Percentiles rank a stretch among this genome's conserved stretches.
Conservation (phyloP, 768 basidiomycete genomes). For the Podaxis sp. region DNA sequence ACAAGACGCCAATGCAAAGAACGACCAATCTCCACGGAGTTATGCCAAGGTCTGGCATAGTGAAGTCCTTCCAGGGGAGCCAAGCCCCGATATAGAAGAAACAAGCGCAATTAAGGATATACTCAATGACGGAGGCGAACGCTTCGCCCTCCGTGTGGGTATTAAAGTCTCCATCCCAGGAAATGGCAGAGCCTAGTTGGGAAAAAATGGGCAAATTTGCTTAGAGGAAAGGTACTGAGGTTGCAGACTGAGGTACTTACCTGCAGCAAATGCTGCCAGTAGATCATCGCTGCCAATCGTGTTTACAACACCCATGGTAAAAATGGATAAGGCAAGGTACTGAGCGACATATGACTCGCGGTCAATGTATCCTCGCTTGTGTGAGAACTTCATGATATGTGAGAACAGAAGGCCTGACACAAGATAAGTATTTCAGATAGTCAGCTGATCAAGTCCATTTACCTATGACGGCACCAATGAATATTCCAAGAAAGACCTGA, state of each 20-base stretch:
- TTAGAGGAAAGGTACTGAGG: neutral
- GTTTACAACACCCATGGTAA: conserved; percentile 71
- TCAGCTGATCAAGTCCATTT: conserved; percentile 19
- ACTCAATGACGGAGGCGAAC: conserved; percentile 89
- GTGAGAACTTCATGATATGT: conserved; percentile 60
- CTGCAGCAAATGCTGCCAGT: conserved; percentile 81
- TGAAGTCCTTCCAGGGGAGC: conserved; percentile 66
- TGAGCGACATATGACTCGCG: conserved; percentile 81
- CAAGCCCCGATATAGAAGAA: conserved; percentile 91
- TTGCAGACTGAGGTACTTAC: conserved; percentile 27
- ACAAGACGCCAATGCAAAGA: conserved; percentile 65
- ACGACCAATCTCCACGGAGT: conserved; percentile 70
- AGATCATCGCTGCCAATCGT: conserved; percentile 83
- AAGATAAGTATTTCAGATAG: conserved; percentile 2
- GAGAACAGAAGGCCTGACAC: conserved; percentile 56
- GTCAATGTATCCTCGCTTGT: conserved; percentile 29
- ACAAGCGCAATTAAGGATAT: conserved; percentile 78
- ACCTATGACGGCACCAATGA: conserved; percentile 61
- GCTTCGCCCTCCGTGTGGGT: conserved; percentile 78
- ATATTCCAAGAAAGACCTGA: conserved; percentile 74
- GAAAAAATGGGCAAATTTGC: conserved; percentile 12
- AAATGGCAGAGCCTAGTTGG: conserved; percentile 74
- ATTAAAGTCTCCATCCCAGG: conserved; percentile 89
- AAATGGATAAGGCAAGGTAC: conserved; percentile 65
- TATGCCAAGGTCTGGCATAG: conserved; percentile 56